Evolutionary conservation across 1,284 basidiomycete genomes (phyloP).

Genomic region (Testicularia cyperi): DNA sequence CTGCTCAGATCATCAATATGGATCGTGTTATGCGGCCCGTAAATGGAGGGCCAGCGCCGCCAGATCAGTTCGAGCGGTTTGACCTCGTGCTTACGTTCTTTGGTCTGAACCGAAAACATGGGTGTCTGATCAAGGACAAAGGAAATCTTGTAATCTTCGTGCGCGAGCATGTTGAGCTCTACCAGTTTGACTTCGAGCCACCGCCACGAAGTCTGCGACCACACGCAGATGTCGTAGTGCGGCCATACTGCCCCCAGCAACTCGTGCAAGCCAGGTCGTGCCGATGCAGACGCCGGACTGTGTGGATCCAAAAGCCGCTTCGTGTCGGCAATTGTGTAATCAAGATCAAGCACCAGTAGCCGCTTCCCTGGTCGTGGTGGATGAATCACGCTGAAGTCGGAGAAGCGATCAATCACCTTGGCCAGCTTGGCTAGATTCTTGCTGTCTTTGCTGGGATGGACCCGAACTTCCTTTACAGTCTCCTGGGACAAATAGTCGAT

Average conservation of each 20-base stretch:
- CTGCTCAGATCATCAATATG: conserved; percentile 78
- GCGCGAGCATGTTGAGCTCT: conserved; percentile 75
- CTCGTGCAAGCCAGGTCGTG: conserved; percentile 77
- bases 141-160: conserved; percentile 34
- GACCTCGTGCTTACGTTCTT: conserved; percentile 69
- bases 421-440: conserved; percentile 36
- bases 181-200: conserved; percentile 89
- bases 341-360: conserved; percentile 79
- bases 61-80: conserved; percentile 59
- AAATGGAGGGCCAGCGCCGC: conserved; percentile 41
- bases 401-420: conserved; percentile 42
- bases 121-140: conserved; percentile 72
- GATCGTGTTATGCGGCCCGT: conserved; percentile 69
- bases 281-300: conserved; percentile 75
- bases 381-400: conserved; percentile 42
- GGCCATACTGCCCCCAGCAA: conserved; percentile 64
- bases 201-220: conserved; percentile 73
- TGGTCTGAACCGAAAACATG: conserved; percentile 84
- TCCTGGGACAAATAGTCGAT: conserved; percentile 28
- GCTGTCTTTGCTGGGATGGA: conserved; percentile 18
- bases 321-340: conserved; percentile 66
- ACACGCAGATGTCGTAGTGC: conserved; percentile 55
- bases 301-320: conserved; percentile 68
- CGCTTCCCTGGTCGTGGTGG: conserved; percentile 62
- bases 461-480: conserved; percentile 2